Evolutionary conservation across 176 grass and related monocot species (phyloP).

Genomic region (Oryza officinalis): DNA sequence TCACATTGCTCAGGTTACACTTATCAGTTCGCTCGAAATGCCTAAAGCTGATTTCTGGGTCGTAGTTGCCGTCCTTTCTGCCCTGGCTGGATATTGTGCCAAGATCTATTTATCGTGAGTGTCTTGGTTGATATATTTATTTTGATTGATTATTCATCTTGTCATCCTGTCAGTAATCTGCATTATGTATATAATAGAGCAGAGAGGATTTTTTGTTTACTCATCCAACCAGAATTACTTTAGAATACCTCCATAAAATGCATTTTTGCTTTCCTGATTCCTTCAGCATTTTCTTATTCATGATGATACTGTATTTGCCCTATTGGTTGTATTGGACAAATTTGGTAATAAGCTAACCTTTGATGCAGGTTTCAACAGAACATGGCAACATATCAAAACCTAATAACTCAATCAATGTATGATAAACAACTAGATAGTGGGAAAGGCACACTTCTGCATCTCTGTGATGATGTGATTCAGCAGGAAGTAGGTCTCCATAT

Average conservation of each 20-base stretch:
- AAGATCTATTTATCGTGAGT: slow-evolving; percentile 99
- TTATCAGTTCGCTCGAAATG: slow-evolving; percentile 89
- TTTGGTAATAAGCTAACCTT: slow-evolving; percentile 7
- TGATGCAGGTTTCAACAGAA: slow-evolving; percentile 92
- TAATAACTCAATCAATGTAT: slow-evolving; percentile 99
- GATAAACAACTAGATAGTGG: slow-evolving; percentile 98
- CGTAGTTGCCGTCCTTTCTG: slow-evolving; percentile 83
- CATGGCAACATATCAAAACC: slow-evolving; percentile 90
- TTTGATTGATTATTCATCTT: background rate
- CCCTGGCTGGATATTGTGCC: slow-evolving; percentile 89
- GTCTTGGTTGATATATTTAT: slow-evolving; percentile 10
- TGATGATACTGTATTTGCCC: background rate
- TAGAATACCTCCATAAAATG: background rate
- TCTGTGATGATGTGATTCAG: slow-evolving; percentile 97
- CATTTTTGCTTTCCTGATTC: slow-evolving; percentile 4
- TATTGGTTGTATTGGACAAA: background rate
- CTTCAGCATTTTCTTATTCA: slow-evolving; percentile 21
- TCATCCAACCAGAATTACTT: background rate
- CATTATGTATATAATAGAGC: slow-evolving; percentile 10
- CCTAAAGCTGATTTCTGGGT: slow-evolving; percentile 98
- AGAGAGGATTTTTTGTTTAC: background rate
- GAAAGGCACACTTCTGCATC: slow-evolving; percentile 91
- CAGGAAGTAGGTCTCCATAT: slow-evolving; percentile 71
- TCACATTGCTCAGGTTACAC: slow-evolving; percentile 65
- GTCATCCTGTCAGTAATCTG: slow-evolving; percentile 8